Evolutionary conservation across 495 filamentous ascomycete genomes (phyloP), one percentile per base, ranked within the genome.

Genomic region (Friedmanniomyces endolithicus): DNA sequence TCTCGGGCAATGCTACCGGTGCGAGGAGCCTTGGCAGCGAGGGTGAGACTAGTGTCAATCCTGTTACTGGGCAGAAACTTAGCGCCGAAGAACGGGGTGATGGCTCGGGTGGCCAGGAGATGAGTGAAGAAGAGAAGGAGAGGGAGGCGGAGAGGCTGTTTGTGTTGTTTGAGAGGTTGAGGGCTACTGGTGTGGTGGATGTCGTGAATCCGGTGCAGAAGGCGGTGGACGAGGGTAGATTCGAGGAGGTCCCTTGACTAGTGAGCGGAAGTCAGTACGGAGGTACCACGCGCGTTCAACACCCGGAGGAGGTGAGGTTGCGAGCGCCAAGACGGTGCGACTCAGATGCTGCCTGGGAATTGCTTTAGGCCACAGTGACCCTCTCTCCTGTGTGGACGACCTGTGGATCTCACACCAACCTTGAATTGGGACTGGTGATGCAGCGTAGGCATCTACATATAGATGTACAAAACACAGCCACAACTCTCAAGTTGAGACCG

Each of bases 101-200:
- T 41, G 74, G 73, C 20, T 55, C 73, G 11, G 68, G 78, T 3
- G 69, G 72, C 9, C 78, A 78, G 1, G 77, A 82, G 19, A 97
- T 98, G 92, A 90, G 85, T 6, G 72, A 82, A 31, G 92, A 86
- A 56, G 90, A 98, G 75, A 95, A 85, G 68, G 88, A 95, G 64
- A 74, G 87, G 43, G 92, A 98, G 67, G 92, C 92, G 0, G 92
- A 98, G 67, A 82, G 78, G 61, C 71, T 98, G 0, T 95, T 97
- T 71, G 88, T 97, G 14, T 73, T 98, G 16, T 98, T 98, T 69
- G 90, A 98, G 70, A 81, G 89, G 65, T 68, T 95, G 40, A 88
- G 79, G 69, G 80, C 80, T 59, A 95, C 84, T 44, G 92, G 92
- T 16, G 74, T 96, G 11, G 76, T 97, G 45, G 77, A 80, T 52